phyloP scores from a whole-genome alignment of 2,329 filamentous ascomycete genomes.

The Paramyrothecium roridum region DNA sequence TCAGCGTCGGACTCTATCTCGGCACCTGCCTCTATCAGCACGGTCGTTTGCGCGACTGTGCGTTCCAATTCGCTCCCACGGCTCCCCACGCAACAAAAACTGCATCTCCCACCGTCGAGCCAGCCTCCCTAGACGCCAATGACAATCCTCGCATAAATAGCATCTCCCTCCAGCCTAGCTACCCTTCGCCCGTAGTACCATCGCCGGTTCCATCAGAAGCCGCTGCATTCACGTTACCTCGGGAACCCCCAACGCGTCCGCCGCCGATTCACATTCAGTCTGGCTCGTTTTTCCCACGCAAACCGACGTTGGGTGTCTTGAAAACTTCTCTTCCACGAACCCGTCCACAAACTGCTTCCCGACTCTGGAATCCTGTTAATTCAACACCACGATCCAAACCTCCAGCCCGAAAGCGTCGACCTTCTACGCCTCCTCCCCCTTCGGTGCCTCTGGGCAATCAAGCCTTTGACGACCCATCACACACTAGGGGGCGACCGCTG shows the following conservation, averaged over 20 bases:
- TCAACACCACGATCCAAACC: slow-evolving; percentile 47
- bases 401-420: slow-evolving; percentile 36
- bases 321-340: slow-evolving; percentile 39
- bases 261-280: slow-evolving; percentile 1
- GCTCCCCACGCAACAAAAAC: slow-evolving; percentile 40
- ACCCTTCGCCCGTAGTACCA: slow-evolving; percentile 19
- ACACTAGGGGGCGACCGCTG: slow-evolving; percentile 31
- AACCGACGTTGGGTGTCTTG: neutral
- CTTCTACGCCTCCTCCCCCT: slow-evolving; percentile 52
- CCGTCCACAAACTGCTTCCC: slow-evolving; percentile 32
- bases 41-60: slow-evolving; percentile 46
- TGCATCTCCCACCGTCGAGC: slow-evolving; percentile 14
- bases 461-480: slow-evolving; percentile 31
- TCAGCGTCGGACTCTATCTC: neutral
- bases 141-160: slow-evolving; percentile 22
- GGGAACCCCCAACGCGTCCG: slow-evolving; percentile 4
- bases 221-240: slow-evolving; percentile 12
- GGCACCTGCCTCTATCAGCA: slow-evolving; percentile 18
- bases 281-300: slow-evolving; percentile 4
- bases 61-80: slow-evolving; percentile 40
- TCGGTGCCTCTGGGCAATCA: slow-evolving; percentile 47
- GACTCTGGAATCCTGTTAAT: slow-evolving; percentile 61
- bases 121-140: slow-evolving; percentile 24
- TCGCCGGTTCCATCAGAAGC: slow-evolving; percentile 12
- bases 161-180: slow-evolving; percentile 25